Base-by-base conservation (phyloP, 768 basidiomycete genomes). In the Megacollybia marginata region DNA sequence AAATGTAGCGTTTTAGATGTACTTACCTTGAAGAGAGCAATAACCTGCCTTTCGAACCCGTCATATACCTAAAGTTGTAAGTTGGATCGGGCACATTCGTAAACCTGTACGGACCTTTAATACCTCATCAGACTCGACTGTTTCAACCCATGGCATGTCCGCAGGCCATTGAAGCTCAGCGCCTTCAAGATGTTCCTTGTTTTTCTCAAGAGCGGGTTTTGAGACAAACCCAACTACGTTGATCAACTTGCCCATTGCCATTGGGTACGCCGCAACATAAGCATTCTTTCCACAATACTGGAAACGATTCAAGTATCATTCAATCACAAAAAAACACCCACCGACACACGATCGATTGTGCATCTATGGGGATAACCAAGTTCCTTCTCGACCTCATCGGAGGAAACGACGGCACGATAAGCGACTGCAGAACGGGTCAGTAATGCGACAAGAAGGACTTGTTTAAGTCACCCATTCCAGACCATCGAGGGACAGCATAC, bases 171-270 rank as follows among this genome's bases (percentile, higher is more conserved):
- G 3, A 40, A 13, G 38, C 38, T 40, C 38, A 18, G 15, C 18
- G 3, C 38, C 38, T 15, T 18, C 8, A 15, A 8, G 18, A 15
- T 3, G 3, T 8, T 13, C 38, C 8, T 40, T 40, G 8, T 40
- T 2, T 18, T 68, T 64, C 54, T 83, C 75, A 16, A 75, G 65
- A 28, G 80, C 75, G 52, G 74, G 72, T 28, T 68, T 65, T 18
- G 73, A 60, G 28, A 64, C 69, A 56, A 83, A 82, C 1, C 79
- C 82, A 15, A 75, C 84, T 49, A 85, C 70, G 55, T 85, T 88
- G 55, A 88, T 66, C 52, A 72, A 63, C 54, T 69, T 74, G 7
- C 82, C 82, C 28, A 69, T 69, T 4, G 77, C 68, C 12, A 87
- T 78, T 0, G 82, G 76, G 59, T 86, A 86, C 2, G 71, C 75